phyloP scores from a whole-genome alignment of 805 yeast species.

The Candida broadrunensis region DNA sequence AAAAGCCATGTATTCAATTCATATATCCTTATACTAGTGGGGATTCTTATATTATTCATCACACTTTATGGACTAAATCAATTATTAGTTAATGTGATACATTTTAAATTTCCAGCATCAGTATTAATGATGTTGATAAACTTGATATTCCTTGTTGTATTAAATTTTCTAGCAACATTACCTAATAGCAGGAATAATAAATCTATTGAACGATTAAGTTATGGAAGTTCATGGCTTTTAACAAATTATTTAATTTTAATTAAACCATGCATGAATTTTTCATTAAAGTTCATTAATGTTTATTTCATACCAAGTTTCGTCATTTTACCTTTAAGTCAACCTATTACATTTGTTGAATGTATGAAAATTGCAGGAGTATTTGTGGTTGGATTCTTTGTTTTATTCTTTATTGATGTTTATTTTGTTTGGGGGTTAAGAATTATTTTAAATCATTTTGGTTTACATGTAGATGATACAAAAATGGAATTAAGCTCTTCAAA shows the following conservation, averaged over 20 bases:
- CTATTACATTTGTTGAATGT: conserved; percentile 65
- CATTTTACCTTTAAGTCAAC: conserved; percentile 64
- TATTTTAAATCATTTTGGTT: conserved; percentile 10
- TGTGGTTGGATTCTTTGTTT: conserved; percentile 54
- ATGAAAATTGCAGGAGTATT: conserved; percentile 73
- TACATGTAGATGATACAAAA: neutral
- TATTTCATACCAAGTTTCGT: conserved; percentile 79
- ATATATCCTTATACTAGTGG: conserved; percentile 47
- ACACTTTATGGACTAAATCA: conserved; percentile 53
- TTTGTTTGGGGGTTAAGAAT: conserved; percentile 29
- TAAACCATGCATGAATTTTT: conserved; percentile 65
- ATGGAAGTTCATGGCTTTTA: conserved; percentile 17
- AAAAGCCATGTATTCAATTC: conserved; percentile 35
- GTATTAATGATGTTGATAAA: conserved; percentile 67
- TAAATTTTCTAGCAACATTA: conserved; percentile 22
- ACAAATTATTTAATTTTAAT: conserved; percentile 33
- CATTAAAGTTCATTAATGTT: conserved; percentile 73
- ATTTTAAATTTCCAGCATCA: conserved; percentile 64
- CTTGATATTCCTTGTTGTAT: conserved; percentile 42
- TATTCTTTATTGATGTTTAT: conserved; percentile 45
- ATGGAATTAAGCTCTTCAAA: neutral
- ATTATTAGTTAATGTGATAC: conserved; percentile 39
- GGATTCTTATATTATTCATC: conserved; percentile 42
- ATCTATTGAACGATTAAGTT: conserved; percentile 8
- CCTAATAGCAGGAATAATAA: conserved; percentile 5